Evolutionary conservation across 2,329 filamentous ascomycete genomes (phyloP).

Genomic region (Hypoxylon sp.): DNA sequence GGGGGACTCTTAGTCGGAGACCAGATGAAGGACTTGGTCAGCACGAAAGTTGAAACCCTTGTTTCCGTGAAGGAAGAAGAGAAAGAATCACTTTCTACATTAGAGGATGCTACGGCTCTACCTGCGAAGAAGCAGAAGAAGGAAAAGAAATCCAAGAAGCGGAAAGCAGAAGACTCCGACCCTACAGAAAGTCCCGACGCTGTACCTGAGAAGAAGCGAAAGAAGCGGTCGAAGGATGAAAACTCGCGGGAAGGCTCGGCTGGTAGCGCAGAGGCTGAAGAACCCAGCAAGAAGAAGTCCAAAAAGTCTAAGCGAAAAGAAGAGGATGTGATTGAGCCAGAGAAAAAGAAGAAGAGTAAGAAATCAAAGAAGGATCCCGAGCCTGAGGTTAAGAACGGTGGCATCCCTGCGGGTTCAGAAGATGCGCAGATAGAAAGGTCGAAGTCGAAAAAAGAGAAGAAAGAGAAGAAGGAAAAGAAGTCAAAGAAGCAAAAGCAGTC

Average conservation of each 20-base stretch:
- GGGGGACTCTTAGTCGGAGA: constrained; percentile 80
- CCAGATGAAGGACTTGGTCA: constrained; percentile 65
- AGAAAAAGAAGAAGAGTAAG: constrained; percentile 52
- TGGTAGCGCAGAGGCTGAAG: constrained; percentile 51
- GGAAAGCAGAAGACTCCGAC: constrained; percentile 57
- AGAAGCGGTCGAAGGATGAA: constrained; percentile 54
- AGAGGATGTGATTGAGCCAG: constrained; percentile 56
- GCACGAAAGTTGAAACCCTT: constrained; percentile 50
- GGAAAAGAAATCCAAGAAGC: constrained; percentile 62
- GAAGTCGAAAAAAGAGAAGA: constrained; percentile 66
- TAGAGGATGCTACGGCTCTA: constrained; percentile 42
- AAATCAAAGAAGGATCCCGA: constrained; percentile 56
- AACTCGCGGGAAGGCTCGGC: constrained; percentile 38
- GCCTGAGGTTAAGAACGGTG: constrained; percentile 49
- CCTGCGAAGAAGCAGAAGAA: constrained; percentile 57
- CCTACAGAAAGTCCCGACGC: constrained; percentile 56
- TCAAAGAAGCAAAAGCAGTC: constrained; percentile 63
- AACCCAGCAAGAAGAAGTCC: constrained; percentile 52
- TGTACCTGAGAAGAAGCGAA: constrained; percentile 57
- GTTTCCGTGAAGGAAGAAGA: constrained; percentile 60
- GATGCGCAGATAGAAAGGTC: constrained; percentile 57
- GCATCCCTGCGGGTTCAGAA: constrained; percentile 25
- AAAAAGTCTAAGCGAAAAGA: constrained; percentile 48
- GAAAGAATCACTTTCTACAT: constrained; percentile 52
- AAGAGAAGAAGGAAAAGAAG: constrained; percentile 59